Percentiles rank a stretch among this genome's conserved stretches.
Evolutionary conservation across 2,329 filamentous ascomycete genomes (phyloP).

Genomic region (Tolypocladium tundrense): DNA sequence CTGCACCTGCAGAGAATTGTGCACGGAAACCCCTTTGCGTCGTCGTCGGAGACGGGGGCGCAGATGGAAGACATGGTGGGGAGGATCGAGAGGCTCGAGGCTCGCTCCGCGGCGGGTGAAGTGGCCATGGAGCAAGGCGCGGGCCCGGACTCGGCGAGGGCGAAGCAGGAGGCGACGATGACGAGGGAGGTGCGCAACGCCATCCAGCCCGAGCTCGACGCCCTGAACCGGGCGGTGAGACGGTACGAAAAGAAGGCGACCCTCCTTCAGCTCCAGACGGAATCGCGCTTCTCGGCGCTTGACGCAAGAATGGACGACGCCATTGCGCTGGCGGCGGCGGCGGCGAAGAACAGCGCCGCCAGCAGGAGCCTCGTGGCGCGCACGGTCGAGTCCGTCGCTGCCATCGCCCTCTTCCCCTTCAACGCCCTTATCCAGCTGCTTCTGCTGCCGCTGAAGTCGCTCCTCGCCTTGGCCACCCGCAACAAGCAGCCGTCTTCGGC

Average conservation of each 20-base stretch:
- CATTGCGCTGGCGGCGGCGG: constrained; percentile 69
- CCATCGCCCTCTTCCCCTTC: constrained; percentile 30
- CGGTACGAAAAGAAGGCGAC: constrained; percentile 85
- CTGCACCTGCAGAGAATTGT: constrained; percentile 72
- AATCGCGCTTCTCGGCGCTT: constrained; percentile 61
- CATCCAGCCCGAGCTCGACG: constrained; percentile 75
- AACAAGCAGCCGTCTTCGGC: not conserved
- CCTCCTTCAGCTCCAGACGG: constrained; percentile 63
- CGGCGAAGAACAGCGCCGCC: constrained; percentile 41
- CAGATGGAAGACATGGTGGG: constrained; percentile 48
- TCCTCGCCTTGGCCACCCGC: constrained; percentile 9
- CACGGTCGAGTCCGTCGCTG: constrained; percentile 24
- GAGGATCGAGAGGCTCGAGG: constrained; percentile 62
- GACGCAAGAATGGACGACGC: constrained; percentile 67
- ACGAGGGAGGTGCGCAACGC: constrained; percentile 51
- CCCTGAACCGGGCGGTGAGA: constrained; percentile 76
- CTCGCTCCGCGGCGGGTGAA: constrained; percentile 22
- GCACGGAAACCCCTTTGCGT: constrained; percentile 34
- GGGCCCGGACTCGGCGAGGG: constrained; percentile 20
- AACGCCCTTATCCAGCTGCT: constrained; percentile 27
- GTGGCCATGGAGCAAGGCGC: constrained; percentile 13
- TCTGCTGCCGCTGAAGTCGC: constrained; percentile 31
- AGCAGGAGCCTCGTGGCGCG: constrained; percentile 26
- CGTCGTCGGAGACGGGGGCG: constrained; percentile 18
- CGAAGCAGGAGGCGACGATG: constrained; percentile 32